Conservation (phyloP, 1,139 yeast genomes). For the Pichia terricola region DNA sequence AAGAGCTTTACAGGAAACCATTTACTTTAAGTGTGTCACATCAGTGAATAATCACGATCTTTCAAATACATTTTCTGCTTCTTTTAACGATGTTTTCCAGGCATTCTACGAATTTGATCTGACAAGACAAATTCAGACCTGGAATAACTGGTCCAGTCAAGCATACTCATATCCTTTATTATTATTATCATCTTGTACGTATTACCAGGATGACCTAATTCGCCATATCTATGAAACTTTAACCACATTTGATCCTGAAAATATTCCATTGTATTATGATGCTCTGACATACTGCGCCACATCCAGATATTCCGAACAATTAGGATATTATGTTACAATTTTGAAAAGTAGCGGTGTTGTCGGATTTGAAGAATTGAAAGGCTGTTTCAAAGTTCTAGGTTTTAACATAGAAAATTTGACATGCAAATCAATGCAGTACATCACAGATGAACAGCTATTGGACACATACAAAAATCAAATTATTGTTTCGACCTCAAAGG, state of each 20-base stretch:
- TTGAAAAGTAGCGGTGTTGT: conserved; percentile 47
- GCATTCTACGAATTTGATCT: conserved; percentile 18
- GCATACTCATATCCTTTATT: conserved; percentile 31
- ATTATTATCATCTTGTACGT: conserved; percentile 48
- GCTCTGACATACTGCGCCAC: conserved; percentile 43
- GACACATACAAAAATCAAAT: conserved; percentile 18
- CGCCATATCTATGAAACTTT: conserved; percentile 54
- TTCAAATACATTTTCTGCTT: conserved; percentile 9
- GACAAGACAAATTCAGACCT: conserved; percentile 13
- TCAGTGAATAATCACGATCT: conserved; percentile 3
- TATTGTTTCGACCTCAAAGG: conserved; percentile 14
- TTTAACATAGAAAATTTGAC: conserved; percentile 23
- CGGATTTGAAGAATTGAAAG: conserved; percentile 51
- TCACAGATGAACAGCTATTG: conserved; percentile 21
- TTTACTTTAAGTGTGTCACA: conserved; percentile 20
- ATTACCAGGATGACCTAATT: conserved; percentile 53
- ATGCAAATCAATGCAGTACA: conserved; percentile 16
- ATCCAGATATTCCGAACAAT: conserved; percentile 34
- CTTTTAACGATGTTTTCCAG: conserved; percentile 17
- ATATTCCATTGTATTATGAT: conserved; percentile 60
- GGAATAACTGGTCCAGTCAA: conserved; percentile 18
- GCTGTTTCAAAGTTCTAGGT: conserved; percentile 47
- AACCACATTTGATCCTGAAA: conserved; percentile 40
- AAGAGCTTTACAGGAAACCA: conserved; percentile 36
- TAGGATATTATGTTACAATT: conserved; percentile 44